phyloP scores from a whole-genome alignment of 1,139 yeast species.

The Hyphopichia buzzinii region DNA sequence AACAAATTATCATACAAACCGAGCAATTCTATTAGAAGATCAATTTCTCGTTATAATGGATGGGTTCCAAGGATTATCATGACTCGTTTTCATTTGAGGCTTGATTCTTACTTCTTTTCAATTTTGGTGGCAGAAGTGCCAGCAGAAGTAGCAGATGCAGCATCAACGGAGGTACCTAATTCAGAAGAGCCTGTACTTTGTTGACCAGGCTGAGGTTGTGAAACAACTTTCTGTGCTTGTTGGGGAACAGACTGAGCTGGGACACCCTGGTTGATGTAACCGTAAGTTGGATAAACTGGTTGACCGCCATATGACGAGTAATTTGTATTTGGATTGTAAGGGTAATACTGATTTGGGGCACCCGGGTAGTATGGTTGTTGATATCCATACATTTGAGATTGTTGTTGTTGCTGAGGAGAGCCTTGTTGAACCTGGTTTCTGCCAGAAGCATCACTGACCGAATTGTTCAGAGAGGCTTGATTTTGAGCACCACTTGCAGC shows the following conservation, averaged over 20 bases:
- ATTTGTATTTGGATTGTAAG: slow-evolving; percentile 19
- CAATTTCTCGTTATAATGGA: background rate
- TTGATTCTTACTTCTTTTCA: background rate
- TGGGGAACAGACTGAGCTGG: slow-evolving; percentile 13
- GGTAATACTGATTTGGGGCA: slow-evolving; percentile 22
- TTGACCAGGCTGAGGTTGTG: background rate
- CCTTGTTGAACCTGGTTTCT: slow-evolving; percentile 6
- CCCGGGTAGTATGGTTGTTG: slow-evolving; percentile 23
- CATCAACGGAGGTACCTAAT: background rate
- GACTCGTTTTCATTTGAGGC: too few species aligned
- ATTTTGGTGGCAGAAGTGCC: background rate
- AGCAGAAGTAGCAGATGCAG: background rate
- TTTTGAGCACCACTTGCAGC: slow-evolving; percentile 4
- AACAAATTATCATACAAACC: background rate
- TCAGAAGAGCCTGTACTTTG: background rate
- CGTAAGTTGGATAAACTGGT: slow-evolving; percentile 22
- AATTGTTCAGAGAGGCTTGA: background rate
- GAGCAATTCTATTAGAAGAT: background rate
- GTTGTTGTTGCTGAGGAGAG: slow-evolving; percentile 8
- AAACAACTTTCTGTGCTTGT: slow-evolving; percentile 7
- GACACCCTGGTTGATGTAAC: slow-evolving; percentile 15
- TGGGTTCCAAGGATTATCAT: background rate
- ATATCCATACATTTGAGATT: slow-evolving; percentile 16
- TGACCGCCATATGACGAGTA: slow-evolving; percentile 24
- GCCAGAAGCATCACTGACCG: background rate